Evolutionary conservation across 345 rosid genomes (phyloP), one percentile per base, ranked within the genome.

Genomic region (Gossypium longicalyx): DNA sequence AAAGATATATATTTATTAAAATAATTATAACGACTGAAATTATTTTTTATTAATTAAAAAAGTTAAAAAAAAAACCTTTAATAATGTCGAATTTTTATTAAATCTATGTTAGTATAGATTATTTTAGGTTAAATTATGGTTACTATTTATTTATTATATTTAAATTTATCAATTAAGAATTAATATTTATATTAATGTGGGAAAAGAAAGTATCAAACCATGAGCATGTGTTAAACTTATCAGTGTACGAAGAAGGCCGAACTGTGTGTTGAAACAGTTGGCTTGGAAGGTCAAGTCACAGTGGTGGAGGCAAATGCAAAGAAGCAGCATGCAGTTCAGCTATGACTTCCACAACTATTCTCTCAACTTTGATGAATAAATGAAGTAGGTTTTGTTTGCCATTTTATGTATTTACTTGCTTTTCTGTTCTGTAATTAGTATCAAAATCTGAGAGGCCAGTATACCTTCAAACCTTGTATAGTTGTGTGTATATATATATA

Each of bases 341-440:
- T 85, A 82, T 74, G 87, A 82, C 73, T 78, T 80, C 7, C 70
- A 72, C 29, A 82, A 82, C 65, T 85, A 85, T 76, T 75, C 81
- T 80, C 79, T 82, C 2, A 85, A 85, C 70, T 85, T 85, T 9
- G 85, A 85, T 57, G 87, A 82, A 15, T 68, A 49, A 49, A 70
- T 54, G 19, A 53, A 29, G 63, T n/a, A 53, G 29, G 49, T n/a
- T 34, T n/a, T 38, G 16, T 29, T 29, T 29, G 34, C 63, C 74
- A 54, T 29, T 41, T 67, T 29, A 27, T 52, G 22, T 17, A 23
- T 69, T 69, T 27, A 27, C 29, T 27, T 9, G 41, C 7, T 45
- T 22, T 44, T 47, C 23, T 64, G 48, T 17, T 64, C 3, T 64
- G 15, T 17, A 62, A 8, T 62, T 62, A 29, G 67, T 62, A 7